Base-by-base conservation (phyloP, 352 stramenopile species). In the Phytophthora lateralis region DNA sequence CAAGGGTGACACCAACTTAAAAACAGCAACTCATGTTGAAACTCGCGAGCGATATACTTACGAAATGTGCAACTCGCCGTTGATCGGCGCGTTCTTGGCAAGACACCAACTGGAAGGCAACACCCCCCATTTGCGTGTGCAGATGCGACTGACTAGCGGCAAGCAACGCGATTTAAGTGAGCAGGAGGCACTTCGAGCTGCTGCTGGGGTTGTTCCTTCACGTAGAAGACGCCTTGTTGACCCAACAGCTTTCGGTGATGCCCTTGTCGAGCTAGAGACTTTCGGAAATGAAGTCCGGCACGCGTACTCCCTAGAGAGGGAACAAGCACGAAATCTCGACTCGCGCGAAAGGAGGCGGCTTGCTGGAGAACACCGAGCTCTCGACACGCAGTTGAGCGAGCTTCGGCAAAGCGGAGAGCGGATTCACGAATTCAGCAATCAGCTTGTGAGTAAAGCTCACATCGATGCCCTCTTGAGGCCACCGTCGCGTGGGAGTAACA, bases 341-440 rank as follows among this genome's bases (percentile, higher is more conserved):
- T 69, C 54, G 7, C 52, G 43, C 12, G 80, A 88, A 41, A 59
- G 66, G 15, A 66, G 63, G 29, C 27, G 65, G 4, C 55, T 80
- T 6, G 47, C 69, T 2, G 41, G 54, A 17, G 73, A 69, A 7
- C 73, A 90, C 20, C 63, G 64, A 6, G 60, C 62, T 6, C 69
- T 90, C 17, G 76, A 81, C 39, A 42, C 45, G 3, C 66, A 85
- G 18, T 75, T 89, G 21, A 60, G 51, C 10, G 66, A 79, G 10
- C 35, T 91, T 11, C 63, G 54, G 21, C 70, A 69, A 24, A 72
- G 65, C 27, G 61, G 55, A 21, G 63, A 71, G 2, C 70, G 73
- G 8, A 56, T 90, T 43, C 82, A 85, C 52, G 80, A 75, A 55
- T 88, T 77, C 54, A 91, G 82, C 58, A 91, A 90, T 34, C 55